Evolutionary conservation across 2,329 filamentous ascomycete genomes (phyloP), one percentile per base, ranked within the genome.

Genomic region (Cephalotrichum gorgonifer): DNA sequence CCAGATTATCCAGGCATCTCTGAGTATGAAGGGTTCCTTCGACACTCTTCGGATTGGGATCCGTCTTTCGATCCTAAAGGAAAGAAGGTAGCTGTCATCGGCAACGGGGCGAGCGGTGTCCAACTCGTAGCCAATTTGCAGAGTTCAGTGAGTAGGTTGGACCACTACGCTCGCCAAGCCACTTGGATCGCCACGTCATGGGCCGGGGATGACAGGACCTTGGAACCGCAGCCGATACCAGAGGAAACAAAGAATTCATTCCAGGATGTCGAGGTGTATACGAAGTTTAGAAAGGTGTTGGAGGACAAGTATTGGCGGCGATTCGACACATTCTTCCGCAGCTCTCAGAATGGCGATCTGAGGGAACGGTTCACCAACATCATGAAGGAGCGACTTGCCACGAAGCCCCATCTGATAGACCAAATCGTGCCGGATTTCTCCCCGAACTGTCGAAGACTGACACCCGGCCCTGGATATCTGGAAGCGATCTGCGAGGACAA

Each of bases 121-220:
- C 80, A 83, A 51, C 61, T 76, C 1, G 70, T 75, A 0, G 64
- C 76, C 0, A 76, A 76, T 42, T 54, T 81, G 1, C 76, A 79
- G 49, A 67, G 68, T 26, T 57, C 56, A 0, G 74, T 74, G 2
- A 57, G 54, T 1, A 74, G 69, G 2, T 65, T 86, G 0, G 79
- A 85, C 53, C 79, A 84, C 60, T 86, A 85, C 54, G 79, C 74
- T 1, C 69, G 83, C 9, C 81, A 75, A 55, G 74, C 69, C 28
- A 86, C 83, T 0, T 87, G 83, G 83, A 78, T 86, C 26, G 78
- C 82, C 0, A 72, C 76, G 2, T 77, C 78, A 0, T 83, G 80
- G 62, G 76, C 75, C 0, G 70, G 76, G 30, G 65, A 75, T 51
- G 64, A 75, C 55, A 73, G 78, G 28, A 75, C 73, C 27, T 65